A percentile compares a stretch with the other conserved stretches of the same genome.
Conservation (phyloP, 305 asterid species). For the Fraxinus latifolia region DNA sequence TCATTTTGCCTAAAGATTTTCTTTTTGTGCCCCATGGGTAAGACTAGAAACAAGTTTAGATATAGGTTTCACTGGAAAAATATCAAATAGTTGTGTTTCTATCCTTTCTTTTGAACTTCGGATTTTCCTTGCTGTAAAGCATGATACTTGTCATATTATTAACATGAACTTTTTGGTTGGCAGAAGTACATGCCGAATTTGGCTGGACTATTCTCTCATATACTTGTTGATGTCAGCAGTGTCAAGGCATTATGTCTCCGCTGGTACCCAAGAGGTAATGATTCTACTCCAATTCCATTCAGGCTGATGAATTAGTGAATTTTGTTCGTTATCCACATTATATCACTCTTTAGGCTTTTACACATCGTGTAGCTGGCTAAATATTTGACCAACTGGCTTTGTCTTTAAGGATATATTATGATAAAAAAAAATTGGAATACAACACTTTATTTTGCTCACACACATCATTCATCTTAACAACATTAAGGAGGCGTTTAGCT, state of each 20-base stretch:
- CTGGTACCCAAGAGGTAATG: constrained; percentile 86
- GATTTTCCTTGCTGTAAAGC: background rate
- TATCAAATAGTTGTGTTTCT: background rate
- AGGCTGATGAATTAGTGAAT: background rate
- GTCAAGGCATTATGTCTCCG: constrained; percentile 75
- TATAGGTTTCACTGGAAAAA: background rate
- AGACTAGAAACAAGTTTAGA: background rate
- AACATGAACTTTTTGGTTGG: constrained; percentile 18
- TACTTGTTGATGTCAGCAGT: constrained; percentile 91
- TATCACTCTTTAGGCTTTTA: background rate
- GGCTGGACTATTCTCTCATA: constrained; percentile 82
- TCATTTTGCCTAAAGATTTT: background rate
- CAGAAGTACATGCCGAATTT: constrained; percentile 92
- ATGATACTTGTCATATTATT: constrained; percentile 13
- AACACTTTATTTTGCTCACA: background rate
- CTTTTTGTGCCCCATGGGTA: background rate
- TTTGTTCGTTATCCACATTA: background rate
- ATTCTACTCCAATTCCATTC: constrained; percentile 15
- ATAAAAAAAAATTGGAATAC: background rate
- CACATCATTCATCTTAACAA: background rate
- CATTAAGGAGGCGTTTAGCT: background rate
- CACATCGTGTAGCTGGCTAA: background rate
- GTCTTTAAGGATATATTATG: background rate
- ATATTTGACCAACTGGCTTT: background rate
- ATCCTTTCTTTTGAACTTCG: background rate